These are phyloP conservation scores for Alisma plantagoaquatica DNA, from an alignment of 106 monocot species.

Conservation along the genomic window DNA sequence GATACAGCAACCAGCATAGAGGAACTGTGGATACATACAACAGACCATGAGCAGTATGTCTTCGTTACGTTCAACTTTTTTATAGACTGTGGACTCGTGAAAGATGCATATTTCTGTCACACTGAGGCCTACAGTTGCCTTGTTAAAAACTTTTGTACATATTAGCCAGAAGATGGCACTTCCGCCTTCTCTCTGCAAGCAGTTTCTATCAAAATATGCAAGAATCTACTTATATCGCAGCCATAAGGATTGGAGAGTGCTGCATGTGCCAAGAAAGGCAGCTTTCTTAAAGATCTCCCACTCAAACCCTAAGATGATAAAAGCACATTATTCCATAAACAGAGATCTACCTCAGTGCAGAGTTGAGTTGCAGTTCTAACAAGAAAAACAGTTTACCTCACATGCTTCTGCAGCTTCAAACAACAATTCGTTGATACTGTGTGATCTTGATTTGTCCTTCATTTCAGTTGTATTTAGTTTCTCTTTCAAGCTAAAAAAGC, in stretches of 20 bases:
- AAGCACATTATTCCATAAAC: no score
- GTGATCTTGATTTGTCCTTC: constrained; percentile 12
- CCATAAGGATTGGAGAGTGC: constrained; percentile 39
- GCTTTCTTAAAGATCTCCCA: constrained; percentile 75
- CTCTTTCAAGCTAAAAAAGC: constrained; percentile 52
- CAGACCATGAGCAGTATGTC: no score
- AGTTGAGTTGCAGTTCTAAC: no score
- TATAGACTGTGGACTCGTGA: no score
- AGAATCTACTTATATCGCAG: constrained; percentile 46
- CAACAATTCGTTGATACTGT: constrained; percentile 34
- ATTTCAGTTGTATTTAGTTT: constrained; percentile 25
- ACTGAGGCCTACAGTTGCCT: no score
- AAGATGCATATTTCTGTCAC: no score
- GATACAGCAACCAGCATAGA: no score
- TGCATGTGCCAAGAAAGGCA: constrained; percentile 93
- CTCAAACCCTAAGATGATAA: constrained; percentile 60
- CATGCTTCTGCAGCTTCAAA: constrained; percentile 77
- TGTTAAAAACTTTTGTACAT: no score
- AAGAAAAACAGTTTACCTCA: constrained; percentile 29
- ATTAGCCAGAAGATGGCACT: constrained; percentile 15
- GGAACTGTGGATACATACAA: no score
- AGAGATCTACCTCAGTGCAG: no score
- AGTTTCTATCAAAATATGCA: constrained; percentile 55
- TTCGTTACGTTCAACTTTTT: no score
- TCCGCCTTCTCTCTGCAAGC: constrained; percentile 68